Conservation (phyloP, 2,329 filamentous ascomycete genomes). For the Monosporascus sp. region DNA sequence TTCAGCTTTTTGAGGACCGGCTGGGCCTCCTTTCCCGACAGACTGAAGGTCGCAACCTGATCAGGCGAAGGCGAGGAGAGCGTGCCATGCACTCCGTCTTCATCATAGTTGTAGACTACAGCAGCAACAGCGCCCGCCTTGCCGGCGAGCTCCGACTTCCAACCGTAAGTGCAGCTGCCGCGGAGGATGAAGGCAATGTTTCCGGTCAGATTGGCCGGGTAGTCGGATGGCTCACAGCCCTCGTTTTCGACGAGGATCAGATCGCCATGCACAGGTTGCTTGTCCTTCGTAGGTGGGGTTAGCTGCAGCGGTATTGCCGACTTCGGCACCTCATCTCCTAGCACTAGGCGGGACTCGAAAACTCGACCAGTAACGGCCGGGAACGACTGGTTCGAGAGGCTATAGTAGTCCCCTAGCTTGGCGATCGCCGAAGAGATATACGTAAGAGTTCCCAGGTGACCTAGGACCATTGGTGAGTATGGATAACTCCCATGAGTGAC, state of each 20-base stretch:
- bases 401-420: constrained; percentile 55
- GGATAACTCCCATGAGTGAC: background rate
- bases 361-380: constrained; percentile 56
- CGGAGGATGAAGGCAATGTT: constrained; percentile 67
- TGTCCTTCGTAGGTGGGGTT: constrained; percentile 59
- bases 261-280: constrained; percentile 53
- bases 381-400: constrained; percentile 58
- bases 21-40: constrained; percentile 55
- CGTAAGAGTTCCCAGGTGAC: constrained; percentile 58
- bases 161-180: constrained; percentile 65
- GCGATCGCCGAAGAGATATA: constrained; percentile 56
- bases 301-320: constrained; percentile 56
- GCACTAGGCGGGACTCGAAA: constrained; percentile 51
- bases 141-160: constrained; percentile 64
- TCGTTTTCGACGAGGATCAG: constrained; percentile 56
- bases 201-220: constrained; percentile 50
- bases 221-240: constrained; percentile 62
- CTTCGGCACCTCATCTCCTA: constrained; percentile 46
- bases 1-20: constrained; percentile 50
- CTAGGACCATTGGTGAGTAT: constrained; percentile 27
- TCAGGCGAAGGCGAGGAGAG: constrained; percentile 55
- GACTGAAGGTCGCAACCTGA: constrained; percentile 64
- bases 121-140: constrained; percentile 65
- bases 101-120: constrained; percentile 69
- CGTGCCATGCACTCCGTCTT: constrained; percentile 60